phyloP scores from a whole-genome alignment of 2,329 filamentous ascomycete species.

The Botrytis fragariae region DNA sequence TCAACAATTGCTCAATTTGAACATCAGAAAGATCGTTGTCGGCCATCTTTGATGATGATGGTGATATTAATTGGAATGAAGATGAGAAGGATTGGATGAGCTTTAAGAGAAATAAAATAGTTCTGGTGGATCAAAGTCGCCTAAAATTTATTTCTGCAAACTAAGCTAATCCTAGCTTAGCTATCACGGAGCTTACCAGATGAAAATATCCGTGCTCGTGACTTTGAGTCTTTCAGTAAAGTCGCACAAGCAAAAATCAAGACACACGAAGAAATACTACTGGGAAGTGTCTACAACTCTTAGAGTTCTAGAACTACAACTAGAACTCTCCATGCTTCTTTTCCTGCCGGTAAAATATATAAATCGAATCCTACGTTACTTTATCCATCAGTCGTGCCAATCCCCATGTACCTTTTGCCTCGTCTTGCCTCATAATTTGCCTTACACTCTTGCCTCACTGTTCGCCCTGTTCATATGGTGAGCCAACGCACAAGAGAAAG shows the following conservation, averaged over 20 bases:
- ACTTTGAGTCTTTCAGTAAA: not conserved
- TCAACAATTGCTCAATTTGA: slow-evolving; percentile 61
- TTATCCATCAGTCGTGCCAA: not conserved
- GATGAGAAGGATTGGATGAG: not conserved
- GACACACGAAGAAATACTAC: not conserved
- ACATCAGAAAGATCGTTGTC: slow-evolving; percentile 56
- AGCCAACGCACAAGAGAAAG: slow-evolving; percentile 19
- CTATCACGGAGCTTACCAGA: not conserved
- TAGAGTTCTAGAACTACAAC: not conserved
- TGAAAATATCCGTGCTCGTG: not conserved
- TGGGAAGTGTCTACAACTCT: not conserved
- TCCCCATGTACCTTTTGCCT: not conserved
- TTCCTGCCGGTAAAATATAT: not conserved
- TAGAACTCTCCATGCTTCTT: not conserved
- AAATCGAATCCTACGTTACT: not conserved
- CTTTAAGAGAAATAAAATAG: slow-evolving; percentile 11
- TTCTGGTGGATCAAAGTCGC: slow-evolving; percentile 14
- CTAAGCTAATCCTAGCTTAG: slow-evolving; percentile 7
- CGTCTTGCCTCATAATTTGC: not conserved
- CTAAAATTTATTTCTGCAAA: slow-evolving; percentile 14
- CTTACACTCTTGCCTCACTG: slow-evolving; percentile 8
- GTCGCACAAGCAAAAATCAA: not conserved
- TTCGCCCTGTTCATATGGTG: slow-evolving; percentile 15
- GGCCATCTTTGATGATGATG: slow-evolving; percentile 27
- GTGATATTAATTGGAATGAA: not conserved